Evolutionary conservation across 2,329 filamentous ascomycete genomes (phyloP).

Genomic region (Cladosporium sp.): DNA sequence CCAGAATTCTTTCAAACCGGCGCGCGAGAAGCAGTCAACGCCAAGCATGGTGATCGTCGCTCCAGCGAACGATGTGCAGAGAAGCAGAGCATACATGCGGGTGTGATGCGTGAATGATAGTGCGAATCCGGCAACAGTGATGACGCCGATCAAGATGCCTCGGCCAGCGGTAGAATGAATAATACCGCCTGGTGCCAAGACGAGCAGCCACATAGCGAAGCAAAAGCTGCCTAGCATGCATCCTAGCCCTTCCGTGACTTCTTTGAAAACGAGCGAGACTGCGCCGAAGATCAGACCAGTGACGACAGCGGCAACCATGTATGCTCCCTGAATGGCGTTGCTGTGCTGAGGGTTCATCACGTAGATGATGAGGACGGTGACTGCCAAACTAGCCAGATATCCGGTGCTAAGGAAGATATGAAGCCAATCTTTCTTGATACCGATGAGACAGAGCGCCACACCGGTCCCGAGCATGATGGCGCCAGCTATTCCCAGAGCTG

Average conservation of each 20-base stretch:
- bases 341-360: constrained; percentile 77
- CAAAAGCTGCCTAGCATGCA: constrained; percentile 85
- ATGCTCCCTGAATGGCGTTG: constrained; percentile 76
- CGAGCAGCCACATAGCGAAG: constrained; percentile 85
- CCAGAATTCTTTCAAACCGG: constrained; percentile 97
- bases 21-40: constrained; percentile 83
- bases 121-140: constrained; percentile 65
- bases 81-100: constrained; percentile 71
- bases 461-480: constrained; percentile 71
- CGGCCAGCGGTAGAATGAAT: constrained; percentile 60
- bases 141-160: constrained; percentile 69
- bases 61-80: constrained; percentile 72
- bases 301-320: constrained; percentile 71
- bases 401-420: constrained; percentile 77
- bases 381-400: constrained; percentile 67
- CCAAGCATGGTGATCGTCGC: constrained; percentile 76
- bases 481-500: constrained; percentile 74
- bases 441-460: constrained; percentile 66
- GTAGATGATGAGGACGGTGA: constrained; percentile 79
- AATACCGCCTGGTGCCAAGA: constrained; percentile 70
- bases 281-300: constrained; percentile 72
- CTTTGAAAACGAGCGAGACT: constrained; percentile 71
- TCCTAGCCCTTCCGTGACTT: constrained; percentile 78
- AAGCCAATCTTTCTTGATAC: constrained; percentile 73
- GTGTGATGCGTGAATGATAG: constrained; percentile 76